A percentile compares a stretch with the other conserved stretches of the same genome.
Conservation (phyloP, 179 eudicot genomes). For the Monotropa hypopitys region DNA sequence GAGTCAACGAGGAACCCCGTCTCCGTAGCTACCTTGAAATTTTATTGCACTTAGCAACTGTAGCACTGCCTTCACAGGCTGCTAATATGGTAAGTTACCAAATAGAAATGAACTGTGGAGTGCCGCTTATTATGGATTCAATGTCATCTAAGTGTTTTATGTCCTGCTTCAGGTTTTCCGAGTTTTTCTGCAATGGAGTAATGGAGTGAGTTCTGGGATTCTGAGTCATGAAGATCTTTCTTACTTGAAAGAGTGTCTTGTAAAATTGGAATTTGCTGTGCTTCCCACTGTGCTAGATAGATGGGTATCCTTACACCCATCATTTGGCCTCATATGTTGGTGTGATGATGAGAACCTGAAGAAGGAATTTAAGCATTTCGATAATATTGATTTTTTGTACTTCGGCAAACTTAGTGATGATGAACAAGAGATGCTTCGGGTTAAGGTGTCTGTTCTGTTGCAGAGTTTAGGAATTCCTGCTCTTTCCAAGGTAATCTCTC, state of each 20-base stretch:
- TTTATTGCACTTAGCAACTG: constrained; percentile 52
- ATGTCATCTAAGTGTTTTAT: neutral
- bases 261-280: constrained; percentile 40
- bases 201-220: constrained; percentile 53
- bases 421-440: constrained; percentile 44
- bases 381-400: constrained; percentile 53
- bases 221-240: constrained; percentile 45
- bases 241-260: constrained; percentile 47
- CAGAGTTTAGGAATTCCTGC: constrained; percentile 56
- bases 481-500: constrained; percentile 64
- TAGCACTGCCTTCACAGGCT: constrained; percentile 45
- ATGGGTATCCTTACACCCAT: constrained; percentile 86
- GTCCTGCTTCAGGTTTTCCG: constrained; percentile 50
- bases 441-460: constrained; percentile 46
- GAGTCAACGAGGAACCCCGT: constrained; percentile 59
- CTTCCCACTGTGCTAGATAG: constrained; percentile 78
- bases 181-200: constrained; percentile 60
- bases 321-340: constrained; percentile 90
- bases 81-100: constrained; percentile 49
- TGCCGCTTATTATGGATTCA: neutral
- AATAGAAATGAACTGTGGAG: neutral
- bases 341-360: constrained; percentile 61
- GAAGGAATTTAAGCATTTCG: constrained; percentile 57
- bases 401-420: constrained; percentile 48
- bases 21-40: constrained; percentile 53